Base-by-base conservation (phyloP, 2,329 filamentous ascomycete genomes). In the Hypoxylon sp. region DNA sequence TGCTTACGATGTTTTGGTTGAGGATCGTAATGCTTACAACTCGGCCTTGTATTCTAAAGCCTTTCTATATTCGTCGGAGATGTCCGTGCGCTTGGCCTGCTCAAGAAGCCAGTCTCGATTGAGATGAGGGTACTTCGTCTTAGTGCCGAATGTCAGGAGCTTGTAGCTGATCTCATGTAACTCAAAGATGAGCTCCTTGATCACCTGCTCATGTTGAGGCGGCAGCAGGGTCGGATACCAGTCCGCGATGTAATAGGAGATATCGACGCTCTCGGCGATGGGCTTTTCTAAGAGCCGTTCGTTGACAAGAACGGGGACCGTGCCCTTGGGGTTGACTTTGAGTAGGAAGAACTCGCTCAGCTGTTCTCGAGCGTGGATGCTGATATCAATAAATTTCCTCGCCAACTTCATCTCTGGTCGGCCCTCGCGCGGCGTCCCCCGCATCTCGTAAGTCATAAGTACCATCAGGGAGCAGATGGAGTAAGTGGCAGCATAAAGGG, bases 161-260 rank as follows among this genome's bases (percentile, higher is more conserved):
- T 46, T 52, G 30, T 52, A 59, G n/a, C 48, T 59, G 14, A 59
- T 59, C 14, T 52, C 18, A 28, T 59, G 56, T 2, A 59, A 20
- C 38, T 59, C 56, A 11, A 52, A 2, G 2, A 52, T 20, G 12
- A 52, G 48, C 18, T 59, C 56, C 2, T 38, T 16, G 9, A 59
- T 59, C 36, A 38, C 36, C 48, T 52, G 33, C 28, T 46, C 33
- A 14, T 59, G 56, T 18, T 52, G 46, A 38, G 48, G 38, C 9
- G 56, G 48, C 7, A 45, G 38, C 9, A 59, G 48, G 12, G 38
- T 36, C 3, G 48, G 48, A 33, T 52, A 52, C 56, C 46, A 59
- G 14, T 52, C 56, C 20, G 42, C 38, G 12, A 58, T 24, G 11
- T 50, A 58, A n/a, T 30, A 50, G 11, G 55, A 58, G 6, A 58